A percentile compares a stretch with the other conserved stretches of the same genome.
Evolutionary conservation across 768 basidiomycete genomes (phyloP).

Genomic region (Boletus bicolor): DNA sequence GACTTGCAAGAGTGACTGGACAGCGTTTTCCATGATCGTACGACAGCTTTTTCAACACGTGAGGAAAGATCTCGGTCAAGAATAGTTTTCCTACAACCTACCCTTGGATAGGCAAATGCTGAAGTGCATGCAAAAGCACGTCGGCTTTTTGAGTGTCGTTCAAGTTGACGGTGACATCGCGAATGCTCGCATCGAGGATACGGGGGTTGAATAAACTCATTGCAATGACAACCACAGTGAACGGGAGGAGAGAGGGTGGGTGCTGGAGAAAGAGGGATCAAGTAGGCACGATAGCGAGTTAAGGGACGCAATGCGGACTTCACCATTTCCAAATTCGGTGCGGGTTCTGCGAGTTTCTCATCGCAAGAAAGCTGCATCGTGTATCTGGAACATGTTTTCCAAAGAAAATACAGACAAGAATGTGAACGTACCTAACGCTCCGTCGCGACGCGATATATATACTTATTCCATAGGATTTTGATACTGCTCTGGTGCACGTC

Average conservation of each 20-base stretch:
- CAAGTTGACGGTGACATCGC: conserved; percentile 57
- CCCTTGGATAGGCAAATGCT: conserved; percentile 72
- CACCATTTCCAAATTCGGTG: conserved; percentile 7
- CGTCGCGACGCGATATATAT: neutral
- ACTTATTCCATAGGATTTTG: too few species aligned
- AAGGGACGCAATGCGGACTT: conserved; percentile 15
- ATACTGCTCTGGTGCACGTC: neutral
- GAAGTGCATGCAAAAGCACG: conserved; percentile 76
- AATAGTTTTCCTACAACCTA: conserved; percentile 30
- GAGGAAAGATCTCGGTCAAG: conserved; percentile 6
- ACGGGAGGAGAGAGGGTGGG: neutral
- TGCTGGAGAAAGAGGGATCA: neutral
- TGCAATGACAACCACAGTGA: neutral
- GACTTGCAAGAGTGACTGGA: conserved; percentile 65
- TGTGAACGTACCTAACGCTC: neutral
- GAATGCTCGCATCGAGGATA: conserved; percentile 73
- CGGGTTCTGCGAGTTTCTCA: conserved; percentile 10
- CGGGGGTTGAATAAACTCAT: conserved; percentile 74
- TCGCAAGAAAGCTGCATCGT: neutral
- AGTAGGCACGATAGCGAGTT: neutral
- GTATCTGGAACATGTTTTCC: neutral
- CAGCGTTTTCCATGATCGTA: conserved; percentile 68
- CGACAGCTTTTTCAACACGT: conserved; percentile 38
- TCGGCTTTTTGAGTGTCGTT: conserved; percentile 67
- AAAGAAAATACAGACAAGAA: neutral